Conservation (phyloP, 2,329 filamentous ascomycete genomes). For the Penicillium sp. region DNA sequence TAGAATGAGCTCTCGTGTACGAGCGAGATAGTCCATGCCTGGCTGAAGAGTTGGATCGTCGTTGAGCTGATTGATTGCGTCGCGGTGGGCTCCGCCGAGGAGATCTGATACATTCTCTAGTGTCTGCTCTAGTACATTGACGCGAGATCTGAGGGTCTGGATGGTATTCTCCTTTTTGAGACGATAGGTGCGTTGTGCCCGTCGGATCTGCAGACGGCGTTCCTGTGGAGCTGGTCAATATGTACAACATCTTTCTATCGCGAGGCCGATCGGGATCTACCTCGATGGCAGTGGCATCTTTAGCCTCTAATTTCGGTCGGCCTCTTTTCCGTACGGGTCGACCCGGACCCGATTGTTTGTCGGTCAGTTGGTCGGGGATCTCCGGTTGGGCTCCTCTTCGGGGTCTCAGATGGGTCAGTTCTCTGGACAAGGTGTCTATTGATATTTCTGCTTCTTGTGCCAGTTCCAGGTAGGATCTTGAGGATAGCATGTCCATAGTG, state of each 20-base stretch:
- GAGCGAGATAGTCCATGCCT: constrained; percentile 2
- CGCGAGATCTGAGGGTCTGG: constrained; percentile 66
- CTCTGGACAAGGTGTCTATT: not conserved
- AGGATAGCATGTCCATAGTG: constrained; percentile 14
- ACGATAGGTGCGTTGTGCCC: constrained; percentile 81
- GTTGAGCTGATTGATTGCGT: not conserved
- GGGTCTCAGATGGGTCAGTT: not conserved
- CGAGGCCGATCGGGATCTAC: constrained; percentile 6
- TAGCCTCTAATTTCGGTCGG: constrained; percentile 18
- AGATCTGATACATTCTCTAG: constrained; percentile 20
- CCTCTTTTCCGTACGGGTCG: constrained; percentile 20
- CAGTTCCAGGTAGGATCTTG: constrained; percentile 21
- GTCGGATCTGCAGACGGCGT: constrained; percentile 79
- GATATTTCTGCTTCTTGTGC: not conserved
- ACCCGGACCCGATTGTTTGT: constrained; percentile 6
- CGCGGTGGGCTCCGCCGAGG: not conserved
- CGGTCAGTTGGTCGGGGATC: constrained; percentile 8
- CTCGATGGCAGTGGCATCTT: constrained; percentile 23
- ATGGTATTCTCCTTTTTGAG: constrained; percentile 82
- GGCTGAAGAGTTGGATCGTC: not conserved
- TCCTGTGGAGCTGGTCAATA: constrained; percentile 17
- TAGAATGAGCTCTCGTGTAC: constrained; percentile 15
- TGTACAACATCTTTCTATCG: not conserved
- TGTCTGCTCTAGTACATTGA: constrained; percentile 61
- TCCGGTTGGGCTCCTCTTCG: constrained; percentile 3